A percentile compares a stretch with the other conserved stretches of the same genome.
Conservation (phyloP, 169 alveolate species). For the Plasmodium sp. region DNA sequence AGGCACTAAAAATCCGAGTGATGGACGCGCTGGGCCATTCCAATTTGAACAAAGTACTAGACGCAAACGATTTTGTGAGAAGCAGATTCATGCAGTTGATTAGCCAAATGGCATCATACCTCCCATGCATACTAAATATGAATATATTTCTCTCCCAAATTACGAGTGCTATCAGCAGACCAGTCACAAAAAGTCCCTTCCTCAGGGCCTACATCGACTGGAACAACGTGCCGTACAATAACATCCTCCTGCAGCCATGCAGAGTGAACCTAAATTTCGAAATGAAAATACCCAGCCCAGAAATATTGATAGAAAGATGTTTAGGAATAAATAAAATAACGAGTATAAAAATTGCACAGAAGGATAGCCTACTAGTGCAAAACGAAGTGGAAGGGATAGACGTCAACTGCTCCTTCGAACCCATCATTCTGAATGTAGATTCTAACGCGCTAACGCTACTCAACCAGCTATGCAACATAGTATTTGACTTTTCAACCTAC, state of each 20-base stretch:
- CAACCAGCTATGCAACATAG: slow-evolving; percentile 45
- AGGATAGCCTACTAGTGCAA: slow-evolving; percentile 1
- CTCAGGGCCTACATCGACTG: slow-evolving; percentile 70
- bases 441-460: slow-evolving; percentile 51
- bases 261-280: slow-evolving; percentile 45
- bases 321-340: slow-evolving; percentile 66
- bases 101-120: slow-evolving; percentile 19
- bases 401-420: slow-evolving; percentile 27
- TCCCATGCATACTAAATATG: slow-evolving; percentile 59
- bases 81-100: slow-evolving; percentile 14
- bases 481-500: slow-evolving; percentile 37
- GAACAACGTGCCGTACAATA: slow-evolving; percentile 61
- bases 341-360: slow-evolving; percentile 44
- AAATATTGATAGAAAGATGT: slow-evolving; percentile 28
- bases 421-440: slow-evolving; percentile 49
- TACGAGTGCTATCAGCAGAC: slow-evolving; percentile 61
- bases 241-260: slow-evolving; percentile 61
- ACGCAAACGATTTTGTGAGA: slow-evolving; percentile 24
- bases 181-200: slow-evolving; percentile 61
- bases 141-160: slow-evolving; percentile 60
- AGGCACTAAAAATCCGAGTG: neutral
- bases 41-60: slow-evolving; percentile 33
- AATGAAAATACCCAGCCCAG: slow-evolving; percentile 30
- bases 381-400: slow-evolving; percentile 65
- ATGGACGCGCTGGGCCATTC: slow-evolving; percentile 28